phyloP scores from a whole-genome alignment of 2,329 filamentous ascomycete genomes.

The Pseudogymnoascus sp. region DNA sequence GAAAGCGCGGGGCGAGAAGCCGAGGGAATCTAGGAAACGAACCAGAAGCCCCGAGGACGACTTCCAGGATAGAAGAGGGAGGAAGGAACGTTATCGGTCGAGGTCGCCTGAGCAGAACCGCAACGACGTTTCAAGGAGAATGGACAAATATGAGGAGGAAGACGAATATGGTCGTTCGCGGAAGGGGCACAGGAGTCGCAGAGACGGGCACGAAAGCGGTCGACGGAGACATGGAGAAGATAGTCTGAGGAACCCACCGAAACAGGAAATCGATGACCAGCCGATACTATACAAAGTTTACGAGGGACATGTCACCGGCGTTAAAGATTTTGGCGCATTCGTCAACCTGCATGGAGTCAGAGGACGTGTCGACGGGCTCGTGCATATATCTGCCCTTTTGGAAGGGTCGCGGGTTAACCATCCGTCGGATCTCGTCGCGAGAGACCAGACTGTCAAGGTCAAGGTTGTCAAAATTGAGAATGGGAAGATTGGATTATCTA shows the following conservation, averaged over 20 bases:
- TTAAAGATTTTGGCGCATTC: constrained; percentile 95
- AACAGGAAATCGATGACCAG: constrained; percentile 69
- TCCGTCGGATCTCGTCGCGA: constrained; percentile 76
- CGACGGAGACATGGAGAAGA: constrained; percentile 40
- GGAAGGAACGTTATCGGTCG: constrained; percentile 39
- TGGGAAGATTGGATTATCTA: constrained; percentile 74
- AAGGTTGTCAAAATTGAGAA: constrained; percentile 86
- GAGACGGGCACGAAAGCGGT: constrained; percentile 32
- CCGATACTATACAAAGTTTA: constrained; percentile 84
- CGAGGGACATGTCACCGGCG: constrained; percentile 76
- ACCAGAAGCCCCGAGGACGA: constrained; percentile 42
- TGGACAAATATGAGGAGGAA: constrained; percentile 45
- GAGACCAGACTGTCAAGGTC: constrained; percentile 79
- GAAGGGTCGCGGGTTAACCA: constrained; percentile 83
- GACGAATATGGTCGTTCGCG: constrained; percentile 50
- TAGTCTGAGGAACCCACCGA: constrained; percentile 56
- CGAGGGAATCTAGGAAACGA: constrained; percentile 38
- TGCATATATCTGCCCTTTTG: constrained; percentile 84
- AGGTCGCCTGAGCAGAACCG: constrained; percentile 39
- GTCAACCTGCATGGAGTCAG: constrained; percentile 82
- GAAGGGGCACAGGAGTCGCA: constrained; percentile 31
- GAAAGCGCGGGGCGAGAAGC: constrained; percentile 41
- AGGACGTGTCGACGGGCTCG: constrained; percentile 85
- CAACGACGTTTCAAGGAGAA: constrained; percentile 30
- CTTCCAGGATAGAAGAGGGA: constrained; percentile 27